phyloP scores from a whole-genome alignment of 225 moss, liverwort and hornwort genomes.

The Bryum argenteum region DNA sequence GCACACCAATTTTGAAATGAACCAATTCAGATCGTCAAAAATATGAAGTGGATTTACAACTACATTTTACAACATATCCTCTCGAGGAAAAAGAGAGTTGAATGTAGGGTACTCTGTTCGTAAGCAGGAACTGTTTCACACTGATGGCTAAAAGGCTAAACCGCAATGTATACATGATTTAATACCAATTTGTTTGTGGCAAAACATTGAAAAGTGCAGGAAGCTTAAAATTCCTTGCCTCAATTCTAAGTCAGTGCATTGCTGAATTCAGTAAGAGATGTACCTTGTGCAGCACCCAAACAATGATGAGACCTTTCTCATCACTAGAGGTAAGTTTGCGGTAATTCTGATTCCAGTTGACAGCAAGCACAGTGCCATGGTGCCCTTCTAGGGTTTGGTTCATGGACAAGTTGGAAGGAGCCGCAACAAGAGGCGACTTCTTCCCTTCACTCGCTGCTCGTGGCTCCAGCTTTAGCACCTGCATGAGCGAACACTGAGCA shows the following conservation, averaged over 20 bases:
- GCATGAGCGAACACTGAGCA: constrained; percentile 15
- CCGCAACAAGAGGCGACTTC: constrained; percentile 35
- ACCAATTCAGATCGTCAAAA: too few relatives aligned
- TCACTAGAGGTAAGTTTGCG: constrained; percentile 93
- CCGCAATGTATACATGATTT: too few relatives aligned
- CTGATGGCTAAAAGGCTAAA: too few relatives aligned
- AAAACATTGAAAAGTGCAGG: too few relatives aligned
- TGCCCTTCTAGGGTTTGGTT: constrained; percentile 99
- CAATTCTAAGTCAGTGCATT: neutral
- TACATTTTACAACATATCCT: too few relatives aligned
- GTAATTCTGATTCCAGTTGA: constrained; percentile 94
- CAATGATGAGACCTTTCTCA: constrained; percentile 88
- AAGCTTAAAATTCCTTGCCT: too few relatives aligned
- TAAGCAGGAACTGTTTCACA: too few relatives aligned
- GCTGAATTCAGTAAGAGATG: neutral
- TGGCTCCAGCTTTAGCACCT: constrained; percentile 83
- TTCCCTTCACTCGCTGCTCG: constrained; percentile 49
- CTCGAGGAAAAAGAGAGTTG: too few relatives aligned
- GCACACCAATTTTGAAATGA: too few relatives aligned
- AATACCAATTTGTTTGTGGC: too few relatives aligned
- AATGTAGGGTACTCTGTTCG: too few relatives aligned
- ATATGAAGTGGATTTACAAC: too few relatives aligned
- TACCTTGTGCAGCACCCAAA: constrained; percentile 97
- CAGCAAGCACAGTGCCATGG: constrained; percentile 67
- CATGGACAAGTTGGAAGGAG: constrained; percentile 82